Evolutionary conservation across 345 rosid genomes (phyloP).

Genomic region (Heritiera fomes): DNA sequence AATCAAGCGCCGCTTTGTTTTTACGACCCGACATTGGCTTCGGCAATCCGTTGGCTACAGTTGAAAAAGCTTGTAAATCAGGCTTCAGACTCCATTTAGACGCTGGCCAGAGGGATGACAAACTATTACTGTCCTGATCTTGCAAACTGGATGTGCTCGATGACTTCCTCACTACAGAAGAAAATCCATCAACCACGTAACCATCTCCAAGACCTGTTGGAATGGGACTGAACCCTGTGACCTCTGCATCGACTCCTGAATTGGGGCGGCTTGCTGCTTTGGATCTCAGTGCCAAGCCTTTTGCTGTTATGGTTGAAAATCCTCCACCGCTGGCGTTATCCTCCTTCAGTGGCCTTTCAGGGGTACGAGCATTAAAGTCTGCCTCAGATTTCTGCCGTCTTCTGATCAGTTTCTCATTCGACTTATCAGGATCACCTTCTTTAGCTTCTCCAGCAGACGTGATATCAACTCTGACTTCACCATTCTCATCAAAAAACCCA

Average conservation of each 20-base stretch:
- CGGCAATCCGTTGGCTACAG: conserved; percentile 67
- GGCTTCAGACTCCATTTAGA: conserved; percentile 63
- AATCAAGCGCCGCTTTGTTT: conserved; percentile 83
- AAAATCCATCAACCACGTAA: conserved; percentile 36
- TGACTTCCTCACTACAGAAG: conserved; percentile 60
- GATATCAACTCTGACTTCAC: conserved; percentile 29
- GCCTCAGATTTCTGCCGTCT: conserved; percentile 65
- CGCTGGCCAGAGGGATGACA: conserved; percentile 54
- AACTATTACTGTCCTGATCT: conserved; percentile 45
- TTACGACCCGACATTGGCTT: conserved; percentile 61
- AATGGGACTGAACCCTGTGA: conserved; percentile 19
- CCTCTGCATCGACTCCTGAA: conserved; percentile 36
- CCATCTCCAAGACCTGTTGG: conserved; percentile 37
- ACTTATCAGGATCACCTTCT: conserved; percentile 35
- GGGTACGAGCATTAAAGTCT: conserved; percentile 37
- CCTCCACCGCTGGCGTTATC: conserved; percentile 45
- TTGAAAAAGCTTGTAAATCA: conserved; percentile 58
- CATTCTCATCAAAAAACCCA: conserved; percentile 45
- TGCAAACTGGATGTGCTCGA: conserved; percentile 75
- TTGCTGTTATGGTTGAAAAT: conserved; percentile 50
- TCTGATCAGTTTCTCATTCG: conserved; percentile 49
- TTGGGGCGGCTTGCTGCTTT: conserved; percentile 52
- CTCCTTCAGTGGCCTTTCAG: conserved; percentile 65
- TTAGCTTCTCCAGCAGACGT: conserved; percentile 26
- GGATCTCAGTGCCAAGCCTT: conserved; percentile 69